Conservation (phyloP, 2,329 filamentous ascomycete genomes). For the Sporothrix pseudoabietina region DNA sequence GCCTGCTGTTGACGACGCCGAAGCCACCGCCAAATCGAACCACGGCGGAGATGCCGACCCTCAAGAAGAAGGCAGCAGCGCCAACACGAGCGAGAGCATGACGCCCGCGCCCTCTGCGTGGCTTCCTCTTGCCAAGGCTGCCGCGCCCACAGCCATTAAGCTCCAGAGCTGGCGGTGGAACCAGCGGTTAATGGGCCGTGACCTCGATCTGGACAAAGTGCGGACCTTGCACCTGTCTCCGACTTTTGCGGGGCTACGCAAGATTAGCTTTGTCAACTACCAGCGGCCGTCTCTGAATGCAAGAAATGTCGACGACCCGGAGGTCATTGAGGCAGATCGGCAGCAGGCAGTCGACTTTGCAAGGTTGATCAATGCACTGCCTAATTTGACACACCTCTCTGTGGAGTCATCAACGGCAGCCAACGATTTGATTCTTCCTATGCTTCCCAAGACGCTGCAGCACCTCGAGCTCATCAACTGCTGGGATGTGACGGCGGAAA, state of each 20-base stretch:
- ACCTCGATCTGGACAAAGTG: conserved; percentile 54
- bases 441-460: conserved; percentile 66
- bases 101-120: too few species aligned
- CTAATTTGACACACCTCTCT: conserved; percentile 65
- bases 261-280: conserved; percentile 64
- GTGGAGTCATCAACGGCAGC: conserved; percentile 76
- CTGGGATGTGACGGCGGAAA: conserved; percentile 68
- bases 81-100: background rate
- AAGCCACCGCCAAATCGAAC: conserved; percentile 15
- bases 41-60: conserved; percentile 34
- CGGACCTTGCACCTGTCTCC: conserved; percentile 55
- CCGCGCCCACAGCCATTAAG: conserved; percentile 12
- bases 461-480: conserved; percentile 78
- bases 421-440: conserved; percentile 66
- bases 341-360: conserved; percentile 46
- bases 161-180: conserved; percentile 65
- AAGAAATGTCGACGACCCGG: conserved; percentile 48
- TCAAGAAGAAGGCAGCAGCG: background rate
- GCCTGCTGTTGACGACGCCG: conserved; percentile 29
- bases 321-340: conserved; percentile 45
- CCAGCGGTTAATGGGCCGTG: conserved; percentile 53
- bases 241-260: conserved; percentile 59
- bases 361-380: conserved; percentile 56
- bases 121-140: background rate
- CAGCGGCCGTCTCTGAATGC: conserved; percentile 56